Conservation (phyloP, 2,329 filamentous ascomycete genomes). For the Shiraia sp. region DNA sequence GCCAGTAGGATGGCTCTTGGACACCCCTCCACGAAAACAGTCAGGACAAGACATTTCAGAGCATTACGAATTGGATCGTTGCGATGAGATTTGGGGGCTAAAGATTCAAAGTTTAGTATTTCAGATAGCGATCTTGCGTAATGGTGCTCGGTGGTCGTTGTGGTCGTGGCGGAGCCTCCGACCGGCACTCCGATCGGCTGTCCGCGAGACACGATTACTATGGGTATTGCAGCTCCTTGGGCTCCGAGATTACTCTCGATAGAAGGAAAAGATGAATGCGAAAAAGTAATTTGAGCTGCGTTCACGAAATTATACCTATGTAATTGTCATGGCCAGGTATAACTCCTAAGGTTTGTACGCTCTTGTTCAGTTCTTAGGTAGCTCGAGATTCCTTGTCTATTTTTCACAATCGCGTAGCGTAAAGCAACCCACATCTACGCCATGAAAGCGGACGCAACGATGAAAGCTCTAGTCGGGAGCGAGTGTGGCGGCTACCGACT, state of each 20-base stretch:
- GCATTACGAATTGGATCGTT: neutral
- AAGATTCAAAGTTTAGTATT: neutral
- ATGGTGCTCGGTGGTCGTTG: neutral
- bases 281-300: neutral
- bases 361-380: neutral
- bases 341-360: no score
- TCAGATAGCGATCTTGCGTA: neutral
- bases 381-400: conserved; percentile 1
- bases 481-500: conserved; percentile 9
- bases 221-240: neutral
- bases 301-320: neutral
- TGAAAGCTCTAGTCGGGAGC: conserved; percentile 10
- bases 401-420: neutral
- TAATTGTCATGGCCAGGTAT: neutral
- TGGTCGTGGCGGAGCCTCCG: neutral
- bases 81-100: neutral
- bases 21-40: conserved; percentile 1
- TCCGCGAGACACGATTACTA: conserved; percentile 1
- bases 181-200: neutral
- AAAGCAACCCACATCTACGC: conserved; percentile 3
- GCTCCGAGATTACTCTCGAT: neutral
- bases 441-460: conserved; percentile 1
- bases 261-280: neutral
- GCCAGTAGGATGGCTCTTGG: conserved; percentile 1
- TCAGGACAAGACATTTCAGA: neutral